Percentiles rank a stretch among this genome's conserved stretches.
These are phyloP conservation scores for Diplogelasinospora grovesii DNA, from an alignment of 495 filamentous ascomycete genomes.

Conservation along the genomic window DNA sequence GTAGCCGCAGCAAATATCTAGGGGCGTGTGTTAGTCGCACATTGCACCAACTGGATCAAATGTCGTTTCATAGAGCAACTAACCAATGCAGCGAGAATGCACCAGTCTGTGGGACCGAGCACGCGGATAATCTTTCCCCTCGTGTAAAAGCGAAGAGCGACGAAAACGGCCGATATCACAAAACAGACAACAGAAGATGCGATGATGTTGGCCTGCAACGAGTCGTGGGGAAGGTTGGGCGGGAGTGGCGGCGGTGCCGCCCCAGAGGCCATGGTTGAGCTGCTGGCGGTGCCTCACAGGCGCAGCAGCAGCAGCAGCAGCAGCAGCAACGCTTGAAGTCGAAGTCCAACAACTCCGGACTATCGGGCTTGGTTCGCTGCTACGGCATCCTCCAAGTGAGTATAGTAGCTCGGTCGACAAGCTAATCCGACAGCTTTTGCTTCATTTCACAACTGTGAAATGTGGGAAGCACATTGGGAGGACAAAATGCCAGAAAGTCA, in stretches of 20 bases:
- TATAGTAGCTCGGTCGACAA: too few relatives aligned
- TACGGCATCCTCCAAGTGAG: too few relatives aligned
- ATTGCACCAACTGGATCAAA: neutral
- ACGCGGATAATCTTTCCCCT: conserved; percentile 18
- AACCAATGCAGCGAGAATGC: conserved; percentile 23
- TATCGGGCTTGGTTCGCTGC: too few relatives aligned
- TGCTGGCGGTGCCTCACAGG: too few relatives aligned
- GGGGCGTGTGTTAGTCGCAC: neutral
- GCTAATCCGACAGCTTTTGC: too few relatives aligned
- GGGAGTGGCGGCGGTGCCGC: conserved; percentile 4
- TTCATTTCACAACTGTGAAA: too few relatives aligned
- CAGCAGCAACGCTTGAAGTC: too few relatives aligned
- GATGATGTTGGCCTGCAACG: conserved; percentile 17
- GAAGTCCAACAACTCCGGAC: too few relatives aligned
- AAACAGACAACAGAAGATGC: conserved; percentile 15
- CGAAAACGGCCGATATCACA: conserved; percentile 22
- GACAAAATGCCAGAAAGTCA: too few relatives aligned
- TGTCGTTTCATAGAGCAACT: neutral
- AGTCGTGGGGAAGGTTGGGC: conserved; percentile 19
- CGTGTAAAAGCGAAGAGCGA: conserved; percentile 25
- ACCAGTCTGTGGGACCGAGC: conserved; percentile 23
- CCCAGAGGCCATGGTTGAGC: too few relatives aligned
- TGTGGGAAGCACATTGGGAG: too few relatives aligned
- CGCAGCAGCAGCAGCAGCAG: neutral
- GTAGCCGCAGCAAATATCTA: conserved; percentile 21